A percentile compares a stretch with the other conserved stretches of the same genome.
Conservation (phyloP, 2,329 filamentous ascomycete genomes). For the Ophioceras dolichostomum region DNA sequence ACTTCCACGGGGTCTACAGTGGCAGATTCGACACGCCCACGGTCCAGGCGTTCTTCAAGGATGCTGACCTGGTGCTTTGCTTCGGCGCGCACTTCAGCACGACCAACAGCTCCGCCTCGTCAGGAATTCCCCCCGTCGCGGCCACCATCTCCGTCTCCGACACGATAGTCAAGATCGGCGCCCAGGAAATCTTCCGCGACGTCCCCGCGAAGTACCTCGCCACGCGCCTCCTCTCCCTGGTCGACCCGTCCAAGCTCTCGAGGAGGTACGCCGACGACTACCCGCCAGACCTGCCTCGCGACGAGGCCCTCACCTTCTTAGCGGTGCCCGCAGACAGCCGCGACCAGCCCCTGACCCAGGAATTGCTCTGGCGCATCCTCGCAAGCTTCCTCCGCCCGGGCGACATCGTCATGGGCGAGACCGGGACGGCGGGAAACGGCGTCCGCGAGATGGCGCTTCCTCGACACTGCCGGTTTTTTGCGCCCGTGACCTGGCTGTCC, state of each 20-base stretch:
- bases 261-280: too few species aligned
- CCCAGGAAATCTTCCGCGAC: too few species aligned
- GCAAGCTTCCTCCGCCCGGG: slow-evolving; percentile 32
- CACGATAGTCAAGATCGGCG: too few species aligned
- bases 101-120: slow-evolving; percentile 32
- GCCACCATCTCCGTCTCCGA: too few species aligned
- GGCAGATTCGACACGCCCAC: slow-evolving; percentile 24
- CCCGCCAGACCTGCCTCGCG: too few species aligned
- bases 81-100: slow-evolving; percentile 33
- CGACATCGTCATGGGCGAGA: slow-evolving; percentile 45
- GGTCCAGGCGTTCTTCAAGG: slow-evolving; percentile 22
- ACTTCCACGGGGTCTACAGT: slow-evolving; percentile 35
- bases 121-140: too few species aligned
- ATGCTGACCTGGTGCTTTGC: slow-evolving; percentile 29
- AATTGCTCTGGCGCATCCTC: slow-evolving; percentile 33
- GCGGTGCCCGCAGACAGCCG: too few species aligned
- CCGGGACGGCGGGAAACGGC: slow-evolving; percentile 44
- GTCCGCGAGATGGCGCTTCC: slow-evolving; percentile 37
- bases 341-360: slow-evolving; percentile 30
- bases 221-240: too few species aligned
- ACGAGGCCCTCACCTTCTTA: too few species aligned
- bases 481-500: slow-evolving; percentile 7
- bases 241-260: too few species aligned
- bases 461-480: slow-evolving; percentile 30
- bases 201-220: too few species aligned